Evolutionary conservation across 345 rosid genomes (phyloP), one percentile per base, ranked within the genome.

Genomic region (Punica granatum): DNA sequence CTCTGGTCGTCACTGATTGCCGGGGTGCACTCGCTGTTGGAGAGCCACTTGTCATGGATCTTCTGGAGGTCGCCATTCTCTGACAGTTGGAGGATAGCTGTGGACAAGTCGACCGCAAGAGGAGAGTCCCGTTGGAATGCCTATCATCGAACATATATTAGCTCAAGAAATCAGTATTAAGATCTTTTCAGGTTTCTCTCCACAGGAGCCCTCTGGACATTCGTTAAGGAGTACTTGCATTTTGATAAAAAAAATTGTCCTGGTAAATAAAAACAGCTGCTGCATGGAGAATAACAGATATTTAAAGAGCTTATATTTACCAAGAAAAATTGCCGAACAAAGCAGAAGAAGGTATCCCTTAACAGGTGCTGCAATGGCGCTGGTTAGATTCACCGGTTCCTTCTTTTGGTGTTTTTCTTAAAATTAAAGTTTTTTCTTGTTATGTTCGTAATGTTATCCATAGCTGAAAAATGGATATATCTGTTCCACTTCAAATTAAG

Each of bases 101-200:
- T 93, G 15, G 98, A 90, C 74, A 93, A 39, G 78, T 93, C 98
- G 19, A 93, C 84, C 1, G 96, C 94, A 21, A 93, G 86, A 42
- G 98, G 97, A 16, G 92, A 93, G 68, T 93, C 94, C 83, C 92
- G 81, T 73, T 87, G 97, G 74, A 93, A 93, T 4, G 97, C 98
- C 97, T 93, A 87, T 10, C 34, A 56, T 13, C 16, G 11, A 56
- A 28, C 33, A 26, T 56, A 56, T 56, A 14, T 56, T 14, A 56
- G 61, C 33, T 26, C 61, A 26, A 28, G 18, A 56, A 56, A 56
- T 9, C 54, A 32, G 67, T 59, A 66, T 67, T 69, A 37, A 76
- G 65, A 46, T 54, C 12, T 26, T 26, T n/a, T n/a, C n/a, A n/a
- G n/a, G n/a, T n/a, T n/a, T n/a, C n/a, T n/a, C n/a, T n/a, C n/a